Evolutionary conservation across 169 alveolate species (phyloP), one percentile per base, ranked within the genome.

Genomic region (Plasmodium reichenowi): DNA sequence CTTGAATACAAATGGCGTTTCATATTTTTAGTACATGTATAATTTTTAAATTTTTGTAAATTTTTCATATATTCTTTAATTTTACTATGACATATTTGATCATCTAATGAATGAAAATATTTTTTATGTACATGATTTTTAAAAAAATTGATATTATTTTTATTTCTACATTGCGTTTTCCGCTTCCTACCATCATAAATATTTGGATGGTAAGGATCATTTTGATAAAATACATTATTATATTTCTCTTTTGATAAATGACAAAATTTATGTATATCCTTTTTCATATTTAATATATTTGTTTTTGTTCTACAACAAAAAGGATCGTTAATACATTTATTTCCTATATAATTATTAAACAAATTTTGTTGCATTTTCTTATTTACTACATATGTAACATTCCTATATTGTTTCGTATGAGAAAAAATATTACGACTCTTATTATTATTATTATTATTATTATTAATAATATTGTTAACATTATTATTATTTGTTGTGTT

Each of bases 401-500:
- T 38, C 10, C 9, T 38, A 38, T 5, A 38, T 38, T 38, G 47
- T 38, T 38, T 38, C 47, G 8, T 38, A 38, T 38, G 10, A 5
- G 5, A 56, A 56, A 17, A 56, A 15, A 22, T 17, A 56, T 56
- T 56, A 56, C 17, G 10, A 56, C 64, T 9, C 10, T 56, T 56
- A n/a, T 56, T 10, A 56, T 56, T 56, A 56, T 56, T 56, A 1
- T 6, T 12, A 13, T 56, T 17, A 17, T 8, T 45, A 64, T 26
- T 29, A 64, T 24, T 64, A 24, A 5, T 2, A 24, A 29, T 64
- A 64, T 67, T 64, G 50, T 54, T 63, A 43, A 15, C 43, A 67
- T 63, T 29, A 47, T 12, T 62, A 48, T 54, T 38, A 5, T 54
- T 52, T 68, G 45, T 13, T 67, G 58, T 56, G 54, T 66, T 68